Base-by-base conservation (phyloP, 1,139 yeast species). In the Geotrichum aggregatum region DNA sequence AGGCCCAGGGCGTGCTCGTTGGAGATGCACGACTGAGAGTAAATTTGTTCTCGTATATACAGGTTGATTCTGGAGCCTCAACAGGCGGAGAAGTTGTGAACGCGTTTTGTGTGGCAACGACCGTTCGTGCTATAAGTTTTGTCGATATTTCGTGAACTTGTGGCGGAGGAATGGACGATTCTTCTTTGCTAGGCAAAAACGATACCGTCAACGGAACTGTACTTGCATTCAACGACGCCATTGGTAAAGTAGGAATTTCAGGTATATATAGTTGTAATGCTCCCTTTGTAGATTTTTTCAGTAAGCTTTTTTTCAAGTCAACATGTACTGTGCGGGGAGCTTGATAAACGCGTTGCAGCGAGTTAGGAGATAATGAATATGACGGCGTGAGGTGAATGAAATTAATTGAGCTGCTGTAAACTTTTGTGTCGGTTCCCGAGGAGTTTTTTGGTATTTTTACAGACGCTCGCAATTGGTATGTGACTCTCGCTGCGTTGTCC, bases 231-330 rank as follows among this genome's bases (percentile, higher is more conserved):
- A 8, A 13, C 7, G 36, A 28, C 13, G 10, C 8, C 18, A 36
- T 36, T 4, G 43, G 35, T 16, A 36, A 16, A 2, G 22, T 34
- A 3, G 43, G 35, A 18, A 38, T 2, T 2, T 45, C 8, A 6
- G 18, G 22, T n/a, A 45, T 3, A 13, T 38, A 19, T 11, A 45
- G 33, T n/a, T 28, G 16, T 16, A 44, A 18, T 11, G 13, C 19
- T 11, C 36, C 43, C 22, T 35, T 36, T 11, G 22, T 26, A 11
- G 43, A 22, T 21, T 45, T 45, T 36, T 14, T 45, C 16, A 36
- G 18, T 16, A 45, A 21, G 18, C 40, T 19, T 19, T 28, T 45
- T 36, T 45, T 42, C 7, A 30, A 10, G 13, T 30, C 21, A 6
- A n/a, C 21, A 24, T 11, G 19, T 10, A 6, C 19, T 21, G 6